Evolutionary conservation across 148 eudicot species (phyloP).

Genomic region (Arctostaphylos glauca): DNA sequence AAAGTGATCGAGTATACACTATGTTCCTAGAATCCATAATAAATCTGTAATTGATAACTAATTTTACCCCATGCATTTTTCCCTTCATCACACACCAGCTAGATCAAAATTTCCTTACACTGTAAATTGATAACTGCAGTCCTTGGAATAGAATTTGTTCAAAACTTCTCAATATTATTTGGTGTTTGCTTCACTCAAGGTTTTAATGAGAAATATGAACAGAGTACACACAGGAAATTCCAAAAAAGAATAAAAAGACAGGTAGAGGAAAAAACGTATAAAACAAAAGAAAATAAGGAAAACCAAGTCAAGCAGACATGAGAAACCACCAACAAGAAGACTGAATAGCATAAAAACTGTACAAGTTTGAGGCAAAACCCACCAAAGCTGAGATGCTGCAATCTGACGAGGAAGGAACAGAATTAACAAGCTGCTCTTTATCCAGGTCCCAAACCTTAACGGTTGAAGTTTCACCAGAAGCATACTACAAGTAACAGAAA

Average conservation of each 20-base stretch:
- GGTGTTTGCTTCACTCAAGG: background rate
- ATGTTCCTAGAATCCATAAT: background rate
- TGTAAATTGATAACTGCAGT: background rate
- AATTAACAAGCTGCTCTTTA: constrained; percentile 80
- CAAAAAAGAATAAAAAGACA: background rate
- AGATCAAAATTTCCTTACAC: constrained; percentile 5
- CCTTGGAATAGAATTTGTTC: background rate
- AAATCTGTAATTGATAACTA: background rate
- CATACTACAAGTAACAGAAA: constrained; percentile 45
- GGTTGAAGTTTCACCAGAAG: constrained; percentile 70
- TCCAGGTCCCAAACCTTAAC: constrained; percentile 93
- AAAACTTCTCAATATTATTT: background rate
- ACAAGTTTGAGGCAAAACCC: constrained; percentile 19
- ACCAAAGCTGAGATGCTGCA: constrained; percentile 88
- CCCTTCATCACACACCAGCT: background rate
- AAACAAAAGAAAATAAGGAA: background rate
- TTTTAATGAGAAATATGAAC: background rate
- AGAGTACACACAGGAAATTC: background rate
- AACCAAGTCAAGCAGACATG: background rate
- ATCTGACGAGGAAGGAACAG: constrained; percentile 65
- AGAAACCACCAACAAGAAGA: background rate
- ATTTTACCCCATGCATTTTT: background rate
- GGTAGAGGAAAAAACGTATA: background rate
- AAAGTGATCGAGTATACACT: background rate
- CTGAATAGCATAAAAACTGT: background rate